phyloP scores from a whole-genome alignment of 1,284 basidiomycete genomes.

The Melampsora americana region DNA sequence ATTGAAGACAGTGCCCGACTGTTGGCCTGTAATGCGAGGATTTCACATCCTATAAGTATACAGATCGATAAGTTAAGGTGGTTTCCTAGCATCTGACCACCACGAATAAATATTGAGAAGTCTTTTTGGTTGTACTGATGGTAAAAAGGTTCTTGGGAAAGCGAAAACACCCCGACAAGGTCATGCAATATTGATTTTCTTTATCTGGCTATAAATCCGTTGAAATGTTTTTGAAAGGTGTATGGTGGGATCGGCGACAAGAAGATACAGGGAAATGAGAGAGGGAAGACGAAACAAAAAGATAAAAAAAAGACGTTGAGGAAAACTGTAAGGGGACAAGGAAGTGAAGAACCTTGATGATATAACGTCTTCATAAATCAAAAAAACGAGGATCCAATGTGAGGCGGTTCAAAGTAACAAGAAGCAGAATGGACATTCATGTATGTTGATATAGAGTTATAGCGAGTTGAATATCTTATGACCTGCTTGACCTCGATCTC shows the following conservation, averaged over 20 bases:
- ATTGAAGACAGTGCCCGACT: constrained; percentile 8
- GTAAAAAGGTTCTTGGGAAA: background rate
- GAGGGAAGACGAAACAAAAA: background rate
- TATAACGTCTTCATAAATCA: too few relatives aligned
- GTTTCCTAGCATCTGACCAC: background rate
- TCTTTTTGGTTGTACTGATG: background rate
- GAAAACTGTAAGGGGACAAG: too few relatives aligned
- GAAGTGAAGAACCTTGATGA: too few relatives aligned
- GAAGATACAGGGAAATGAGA: background rate
- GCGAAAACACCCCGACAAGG: background rate
- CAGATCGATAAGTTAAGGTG: background rate
- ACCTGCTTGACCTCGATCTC: too few relatives aligned
- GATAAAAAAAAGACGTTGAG: background rate
- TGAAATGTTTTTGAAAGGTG: too few relatives aligned
- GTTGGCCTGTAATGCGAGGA: background rate
- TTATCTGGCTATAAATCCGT: too few relatives aligned
- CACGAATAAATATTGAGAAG: background rate
- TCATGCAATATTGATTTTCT: too few relatives aligned
- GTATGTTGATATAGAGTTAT: too few relatives aligned
- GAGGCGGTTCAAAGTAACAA: too few relatives aligned
- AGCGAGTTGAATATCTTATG: too few relatives aligned
- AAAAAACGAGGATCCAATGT: too few relatives aligned
- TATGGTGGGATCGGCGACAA: background rate
- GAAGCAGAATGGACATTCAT: too few relatives aligned
- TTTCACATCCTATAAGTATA: constrained; percentile 2